phyloP scores from a whole-genome alignment of 305 asterid genomes.

The Fraxinus greggii region DNA sequence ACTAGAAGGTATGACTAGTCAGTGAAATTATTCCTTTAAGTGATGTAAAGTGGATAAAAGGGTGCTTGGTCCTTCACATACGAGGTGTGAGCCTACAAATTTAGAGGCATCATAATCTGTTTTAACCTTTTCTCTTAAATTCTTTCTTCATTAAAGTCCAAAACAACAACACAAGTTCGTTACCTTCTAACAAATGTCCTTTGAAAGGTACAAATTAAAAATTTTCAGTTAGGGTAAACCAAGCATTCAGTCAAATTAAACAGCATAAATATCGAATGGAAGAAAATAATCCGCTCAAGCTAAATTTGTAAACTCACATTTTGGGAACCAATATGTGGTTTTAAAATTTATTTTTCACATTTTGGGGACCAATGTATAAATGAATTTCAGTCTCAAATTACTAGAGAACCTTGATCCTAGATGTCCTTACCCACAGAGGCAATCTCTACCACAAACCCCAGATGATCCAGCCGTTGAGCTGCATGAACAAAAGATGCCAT shows the following conservation, averaged over 20 bases:
- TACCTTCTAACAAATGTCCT: neutral
- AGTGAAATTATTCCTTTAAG: neutral
- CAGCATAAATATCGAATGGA: neutral
- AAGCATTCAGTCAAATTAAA: neutral
- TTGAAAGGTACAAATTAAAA: neutral
- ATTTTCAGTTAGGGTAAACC: neutral
- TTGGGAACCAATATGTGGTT: neutral
- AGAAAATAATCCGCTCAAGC: neutral
- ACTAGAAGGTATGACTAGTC: neutral
- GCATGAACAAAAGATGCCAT: constrained; percentile 91
- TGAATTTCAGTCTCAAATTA: constrained; percentile 17
- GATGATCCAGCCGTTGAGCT: constrained; percentile 61
- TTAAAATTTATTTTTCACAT: neutral
- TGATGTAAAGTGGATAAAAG: neutral
- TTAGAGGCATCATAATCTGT: neutral
- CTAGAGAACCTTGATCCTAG: constrained; percentile 16
- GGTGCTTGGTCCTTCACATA: neutral
- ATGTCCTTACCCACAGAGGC: constrained; percentile 78
- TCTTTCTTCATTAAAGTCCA: neutral
- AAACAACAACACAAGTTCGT: neutral
- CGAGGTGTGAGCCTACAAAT: neutral
- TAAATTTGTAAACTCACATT: neutral
- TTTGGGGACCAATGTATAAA: constrained; percentile 11
- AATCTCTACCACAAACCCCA: constrained; percentile 76
- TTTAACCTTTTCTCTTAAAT: neutral